Conservation (phyloP, 1,284 basidiomycete genomes). For the Mycosarcoma mackinlayi region DNA sequence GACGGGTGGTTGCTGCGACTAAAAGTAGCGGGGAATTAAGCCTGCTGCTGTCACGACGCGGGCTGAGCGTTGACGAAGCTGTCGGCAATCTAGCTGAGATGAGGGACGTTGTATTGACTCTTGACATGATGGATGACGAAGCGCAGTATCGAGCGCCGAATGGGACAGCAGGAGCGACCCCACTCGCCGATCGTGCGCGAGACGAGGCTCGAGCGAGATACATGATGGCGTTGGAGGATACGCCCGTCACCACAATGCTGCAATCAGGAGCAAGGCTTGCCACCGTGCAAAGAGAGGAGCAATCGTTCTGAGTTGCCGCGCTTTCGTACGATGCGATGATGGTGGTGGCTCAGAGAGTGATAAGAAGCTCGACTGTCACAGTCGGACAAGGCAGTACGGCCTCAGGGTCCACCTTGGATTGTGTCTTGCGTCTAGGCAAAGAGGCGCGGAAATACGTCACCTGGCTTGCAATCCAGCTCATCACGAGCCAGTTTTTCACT, state of each 20-base stretch:
- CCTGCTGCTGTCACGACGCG: too few species aligned
- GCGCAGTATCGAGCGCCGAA: conserved; percentile 1
- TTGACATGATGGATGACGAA: neutral
- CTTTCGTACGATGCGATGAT: neutral
- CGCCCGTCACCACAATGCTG: neutral
- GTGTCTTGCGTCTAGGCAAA: neutral
- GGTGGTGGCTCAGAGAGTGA: neutral
- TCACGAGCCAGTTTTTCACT: conserved; percentile 1
- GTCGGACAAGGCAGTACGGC: neutral
- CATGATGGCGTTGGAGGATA: conserved; percentile 15
- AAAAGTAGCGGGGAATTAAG: too few species aligned
- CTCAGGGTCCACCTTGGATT: neutral
- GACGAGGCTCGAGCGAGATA: conserved; percentile 18
- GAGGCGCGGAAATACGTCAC: conserved; percentile 20
- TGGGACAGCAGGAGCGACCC: neutral
- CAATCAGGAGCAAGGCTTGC: neutral
- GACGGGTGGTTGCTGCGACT: neutral
- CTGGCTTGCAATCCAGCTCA: conserved; percentile 2
- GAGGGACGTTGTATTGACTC: conserved; percentile 5
- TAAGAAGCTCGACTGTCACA: neutral
- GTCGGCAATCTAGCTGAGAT: conserved; percentile 4
- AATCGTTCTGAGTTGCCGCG: too few species aligned
- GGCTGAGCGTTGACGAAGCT: too few species aligned
- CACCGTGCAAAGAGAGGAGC: too few species aligned
- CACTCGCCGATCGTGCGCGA: neutral